Conservation (phyloP, 345 rosid species). For the Gossypium sturtianum region DNA sequence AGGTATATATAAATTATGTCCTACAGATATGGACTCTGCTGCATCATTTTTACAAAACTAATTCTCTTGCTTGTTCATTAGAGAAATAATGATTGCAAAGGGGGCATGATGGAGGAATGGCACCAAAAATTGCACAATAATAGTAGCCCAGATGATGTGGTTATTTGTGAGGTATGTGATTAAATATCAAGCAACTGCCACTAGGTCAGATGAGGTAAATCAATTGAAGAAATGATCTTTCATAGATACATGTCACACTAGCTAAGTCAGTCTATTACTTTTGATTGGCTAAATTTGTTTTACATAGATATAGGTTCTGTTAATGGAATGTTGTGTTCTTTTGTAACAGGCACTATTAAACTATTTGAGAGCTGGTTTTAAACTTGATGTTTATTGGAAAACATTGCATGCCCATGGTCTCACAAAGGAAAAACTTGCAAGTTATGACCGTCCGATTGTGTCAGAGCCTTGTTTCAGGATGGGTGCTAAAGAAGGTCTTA, state of each 20-base stretch:
- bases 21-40: background rate
- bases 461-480: conserved; percentile 36
- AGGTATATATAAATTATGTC: conserved; percentile 21
- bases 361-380: conserved; percentile 27
- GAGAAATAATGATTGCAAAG: conserved; percentile 40
- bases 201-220: background rate
- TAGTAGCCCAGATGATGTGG: conserved; percentile 42
- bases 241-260: background rate
- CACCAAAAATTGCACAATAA: conserved; percentile 48
- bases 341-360: conserved; percentile 34
- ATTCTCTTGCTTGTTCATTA: conserved; percentile 8
- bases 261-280: background rate
- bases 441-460: conserved; percentile 41
- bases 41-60: background rate
- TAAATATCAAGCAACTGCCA: background rate
- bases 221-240: background rate
- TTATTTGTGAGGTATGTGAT: conserved; percentile 41
- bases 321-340: background rate
- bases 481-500: conserved; percentile 32
- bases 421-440: conserved; percentile 36
- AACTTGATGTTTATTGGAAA: conserved; percentile 36
- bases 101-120: conserved; percentile 50
- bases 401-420: conserved; percentile 30
- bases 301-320: background rate
- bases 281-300: conserved; percentile 14